Base-by-base conservation (phyloP, 129 eudicot species). In the Chrysanthemum seticuspe region DNA sequence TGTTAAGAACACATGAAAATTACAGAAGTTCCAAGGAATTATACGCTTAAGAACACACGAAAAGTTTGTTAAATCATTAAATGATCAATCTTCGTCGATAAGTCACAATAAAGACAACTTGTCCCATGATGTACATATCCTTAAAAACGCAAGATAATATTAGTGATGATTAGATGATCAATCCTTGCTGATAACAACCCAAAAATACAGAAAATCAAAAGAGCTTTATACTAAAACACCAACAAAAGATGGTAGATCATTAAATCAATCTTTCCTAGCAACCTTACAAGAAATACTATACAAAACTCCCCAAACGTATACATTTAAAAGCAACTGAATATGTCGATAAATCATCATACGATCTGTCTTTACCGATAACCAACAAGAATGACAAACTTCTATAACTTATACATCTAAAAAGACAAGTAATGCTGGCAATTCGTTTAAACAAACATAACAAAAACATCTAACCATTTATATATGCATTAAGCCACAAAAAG, bases 11-110 rank as follows among this genome's bases (percentile, higher is more conserved):
- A 31, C 36, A 31, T 0, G 36, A 31, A 4, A 31, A 31, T 4
- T 51, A 51, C 14, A 51, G 15, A 51, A 51, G 56, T 51, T 51
- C 3, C 27, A 6, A 40, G 29, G 70, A 44, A 16, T 40, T 44
- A 51, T 51, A 51, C 1, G 56, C 56, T 10, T 19, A 51, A 62
- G 34, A 63, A 23, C 63, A 63, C 48, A 52, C 40, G 25, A 55
- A 57, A 54, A 54, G 55, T 16, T 36, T 60, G 48, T 69, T 48
- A 73, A 47, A 61, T 52, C 63, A 70, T 70, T 15, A 55, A 12
- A 40, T 71, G 23, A 71, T 36, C 71, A 71, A 55, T 4, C 13
- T 69, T 29, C 50, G 61, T 59, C 53, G 23, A 68, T 68, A 50
- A 13, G 19, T 27, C n/a, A 50, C 10, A 13, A 25, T 8, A 40